Evolutionary conservation across 441 rosid species (phyloP).

Genomic region (Francoa sonchifolia): DNA sequence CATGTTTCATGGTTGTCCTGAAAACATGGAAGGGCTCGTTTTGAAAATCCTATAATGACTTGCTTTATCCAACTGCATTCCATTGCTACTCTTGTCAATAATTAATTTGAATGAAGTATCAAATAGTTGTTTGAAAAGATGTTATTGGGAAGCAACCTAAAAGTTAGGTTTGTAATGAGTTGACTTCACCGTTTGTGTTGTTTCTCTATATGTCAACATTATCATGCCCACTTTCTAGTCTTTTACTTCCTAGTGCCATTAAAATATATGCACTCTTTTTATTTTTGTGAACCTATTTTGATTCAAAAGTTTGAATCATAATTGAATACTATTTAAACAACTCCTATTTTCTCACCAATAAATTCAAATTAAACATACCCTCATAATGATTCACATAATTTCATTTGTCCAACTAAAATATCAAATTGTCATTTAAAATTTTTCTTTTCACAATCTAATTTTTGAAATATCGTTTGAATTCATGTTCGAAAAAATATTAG

Average conservation of each 20-base stretch:
- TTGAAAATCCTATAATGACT: neutral
- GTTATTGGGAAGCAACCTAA: conserved; percentile 26
- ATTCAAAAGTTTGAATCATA: too few relatives aligned
- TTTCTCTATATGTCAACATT: conserved; percentile 16
- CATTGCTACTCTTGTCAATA: too few relatives aligned
- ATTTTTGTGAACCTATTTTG: neutral
- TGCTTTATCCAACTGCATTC: conserved; percentile 6
- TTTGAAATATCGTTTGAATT: too few relatives aligned
- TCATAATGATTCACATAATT: too few relatives aligned
- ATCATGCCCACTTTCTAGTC: conserved; percentile 6
- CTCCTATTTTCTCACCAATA: too few relatives aligned
- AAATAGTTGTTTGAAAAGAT: conserved; percentile 16
- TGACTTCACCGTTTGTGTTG: conserved; percentile 8
- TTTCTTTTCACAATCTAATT: too few relatives aligned
- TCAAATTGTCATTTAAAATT: too few relatives aligned
- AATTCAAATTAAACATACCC: too few relatives aligned
- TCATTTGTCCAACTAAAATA: too few relatives aligned
- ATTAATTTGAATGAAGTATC: neutral
- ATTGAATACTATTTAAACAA: too few relatives aligned
- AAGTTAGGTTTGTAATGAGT: conserved; percentile 13
- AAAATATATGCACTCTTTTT: neutral
- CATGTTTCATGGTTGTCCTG: conserved; percentile 18
- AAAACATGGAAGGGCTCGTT: conserved; percentile 13
- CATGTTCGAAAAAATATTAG: too few relatives aligned
- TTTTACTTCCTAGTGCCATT: neutral